These are phyloP conservation scores for Tolypocladium guangdongense DNA, from an alignment of 2,329 filamentous ascomycete species.

Conservation along the genomic window DNA sequence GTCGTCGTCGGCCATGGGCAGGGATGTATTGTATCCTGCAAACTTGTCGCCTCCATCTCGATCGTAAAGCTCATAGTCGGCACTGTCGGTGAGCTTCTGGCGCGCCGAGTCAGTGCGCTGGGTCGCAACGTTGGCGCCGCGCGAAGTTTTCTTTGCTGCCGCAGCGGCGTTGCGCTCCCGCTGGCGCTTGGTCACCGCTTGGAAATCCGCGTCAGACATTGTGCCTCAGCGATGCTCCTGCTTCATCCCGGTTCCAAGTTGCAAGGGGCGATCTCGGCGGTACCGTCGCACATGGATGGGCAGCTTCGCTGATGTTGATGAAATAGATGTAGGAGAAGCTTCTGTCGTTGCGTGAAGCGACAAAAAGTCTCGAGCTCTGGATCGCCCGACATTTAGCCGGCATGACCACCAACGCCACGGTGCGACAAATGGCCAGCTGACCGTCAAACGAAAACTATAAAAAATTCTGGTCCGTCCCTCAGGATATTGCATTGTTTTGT, in stretches of 20 bases:
- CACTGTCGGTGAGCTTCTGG: constrained; percentile 79
- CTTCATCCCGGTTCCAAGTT: constrained; percentile 33
- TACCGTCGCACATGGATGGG: constrained; percentile 26
- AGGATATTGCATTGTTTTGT: not conserved
- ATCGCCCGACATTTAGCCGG: constrained; percentile 22
- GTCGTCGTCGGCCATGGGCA: constrained; percentile 66
- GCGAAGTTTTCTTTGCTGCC: constrained; percentile 70
- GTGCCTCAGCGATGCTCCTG: constrained; percentile 25
- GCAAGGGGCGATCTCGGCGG: constrained; percentile 21
- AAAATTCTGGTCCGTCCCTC: not conserved
- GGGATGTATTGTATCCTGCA: constrained; percentile 82
- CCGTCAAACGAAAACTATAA: not conserved
- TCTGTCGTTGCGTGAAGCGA: constrained; percentile 12
- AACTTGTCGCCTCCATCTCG: constrained; percentile 68
- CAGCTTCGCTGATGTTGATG: constrained; percentile 9
- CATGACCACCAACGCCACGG: not conserved
- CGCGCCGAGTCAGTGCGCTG: constrained; percentile 86
- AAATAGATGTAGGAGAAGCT: constrained; percentile 7
- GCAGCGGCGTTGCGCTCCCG: constrained; percentile 80
- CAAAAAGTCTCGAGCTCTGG: constrained; percentile 17
- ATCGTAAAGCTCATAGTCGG: constrained; percentile 83
- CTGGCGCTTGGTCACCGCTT: constrained; percentile 77
- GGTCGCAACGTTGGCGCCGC: constrained; percentile 64
- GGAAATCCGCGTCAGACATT: constrained; percentile 75
- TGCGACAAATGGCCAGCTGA: not conserved